A percentile compares a stretch with the other conserved stretches of the same genome.
Conservation (phyloP, 2,329 filamentous ascomycete species). For the Monilinia polystroma region DNA sequence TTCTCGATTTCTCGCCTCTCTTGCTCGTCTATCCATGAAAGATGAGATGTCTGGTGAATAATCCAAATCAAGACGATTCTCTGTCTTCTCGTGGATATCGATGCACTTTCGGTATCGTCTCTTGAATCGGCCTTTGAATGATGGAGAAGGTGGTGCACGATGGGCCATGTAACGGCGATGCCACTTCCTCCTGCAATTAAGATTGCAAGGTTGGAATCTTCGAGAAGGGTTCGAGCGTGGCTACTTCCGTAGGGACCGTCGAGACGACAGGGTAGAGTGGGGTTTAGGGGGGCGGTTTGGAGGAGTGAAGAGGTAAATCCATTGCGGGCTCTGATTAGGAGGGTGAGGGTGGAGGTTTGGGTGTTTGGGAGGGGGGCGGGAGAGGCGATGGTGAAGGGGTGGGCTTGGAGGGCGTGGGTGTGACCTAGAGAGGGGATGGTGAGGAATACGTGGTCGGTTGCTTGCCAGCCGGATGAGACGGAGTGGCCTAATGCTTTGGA, state of each 20-base stretch:
- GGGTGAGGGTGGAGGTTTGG: slow-evolving; percentile 52
- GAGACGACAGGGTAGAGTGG: slow-evolving; percentile 50
- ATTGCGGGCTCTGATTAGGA: slow-evolving; percentile 59
- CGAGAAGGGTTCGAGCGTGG: slow-evolving; percentile 54
- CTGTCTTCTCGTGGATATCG: slow-evolving; percentile 29
- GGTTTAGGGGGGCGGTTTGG: slow-evolving; percentile 47
- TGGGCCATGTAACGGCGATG: slow-evolving; percentile 62
- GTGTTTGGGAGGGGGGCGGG: slow-evolving; percentile 47
- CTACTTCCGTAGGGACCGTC: slow-evolving; percentile 65
- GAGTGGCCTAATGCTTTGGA: slow-evolving; percentile 37
- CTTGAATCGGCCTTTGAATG: slow-evolving; percentile 24
- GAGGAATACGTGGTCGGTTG: slow-evolving; percentile 64
- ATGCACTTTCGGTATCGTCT: slow-evolving; percentile 28
- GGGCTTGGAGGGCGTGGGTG: slow-evolving; percentile 56
- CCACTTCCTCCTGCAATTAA: slow-evolving; percentile 64
- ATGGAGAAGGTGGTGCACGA: slow-evolving; percentile 52
- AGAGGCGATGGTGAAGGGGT: slow-evolving; percentile 67
- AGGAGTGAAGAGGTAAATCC: slow-evolving; percentile 61
- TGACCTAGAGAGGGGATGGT: slow-evolving; percentile 55
- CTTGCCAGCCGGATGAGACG: slow-evolving; percentile 54
- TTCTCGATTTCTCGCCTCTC: slow-evolving; percentile 50
- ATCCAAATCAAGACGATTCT: slow-evolving; percentile 59
- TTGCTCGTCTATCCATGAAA: slow-evolving; percentile 52
- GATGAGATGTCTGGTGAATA: slow-evolving; percentile 52
- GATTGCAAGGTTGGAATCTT: slow-evolving; percentile 49